Base-by-base conservation (phyloP, 257 asterid species). In the Nemophila menziesii region DNA sequence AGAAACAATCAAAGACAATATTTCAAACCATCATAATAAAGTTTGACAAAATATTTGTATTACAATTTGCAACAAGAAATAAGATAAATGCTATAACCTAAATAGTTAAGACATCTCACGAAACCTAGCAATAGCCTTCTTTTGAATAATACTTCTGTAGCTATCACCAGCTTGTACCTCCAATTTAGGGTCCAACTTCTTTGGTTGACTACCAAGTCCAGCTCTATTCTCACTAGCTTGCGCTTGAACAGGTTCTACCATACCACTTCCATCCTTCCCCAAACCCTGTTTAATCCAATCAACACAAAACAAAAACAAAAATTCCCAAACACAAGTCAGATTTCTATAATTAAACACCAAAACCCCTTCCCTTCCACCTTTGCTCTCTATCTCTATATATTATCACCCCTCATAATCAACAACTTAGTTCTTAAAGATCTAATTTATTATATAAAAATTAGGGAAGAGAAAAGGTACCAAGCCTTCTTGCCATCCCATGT, bases 401-500 rank as follows among this genome's bases (percentile, higher is more conserved):
- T 3, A 13, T 29, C 36, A 7, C 9, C 36, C 8, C 36, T 29
- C 36, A 29, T 13, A 29, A 29, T 5, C 8, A 5, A 7, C 12
- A 29, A 29, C 36, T 29, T 29, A 29, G 9, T n/a, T n/a, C n/a
- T n/a, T n/a, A n/a, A n/a, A n/a, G n/a, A n/a, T n/a, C n/a, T n/a
- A n/a, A n/a, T n/a, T n/a, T n/a, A n/a, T n/a, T n/a, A n/a, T n/a
- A n/a, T n/a, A n/a, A n/a, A n/a, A n/a, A n/a, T n/a, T n/a, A n/a
- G n/a, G 67, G 73, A 78, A 60, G 29, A 74, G 87, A 72, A 68
- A 68, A 49, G 82, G 82, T 90, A 90, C 98, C 98, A 67, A 81
- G 90, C 98, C 98, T 68, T 90, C 98, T 14, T 73, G 85, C 98
- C 96, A 90, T 59, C 98, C 98, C 98, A 90, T 90, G 92, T 44